Conservation (phyloP, 352 stramenopile species). For the Aphanomyces invadans region DNA sequence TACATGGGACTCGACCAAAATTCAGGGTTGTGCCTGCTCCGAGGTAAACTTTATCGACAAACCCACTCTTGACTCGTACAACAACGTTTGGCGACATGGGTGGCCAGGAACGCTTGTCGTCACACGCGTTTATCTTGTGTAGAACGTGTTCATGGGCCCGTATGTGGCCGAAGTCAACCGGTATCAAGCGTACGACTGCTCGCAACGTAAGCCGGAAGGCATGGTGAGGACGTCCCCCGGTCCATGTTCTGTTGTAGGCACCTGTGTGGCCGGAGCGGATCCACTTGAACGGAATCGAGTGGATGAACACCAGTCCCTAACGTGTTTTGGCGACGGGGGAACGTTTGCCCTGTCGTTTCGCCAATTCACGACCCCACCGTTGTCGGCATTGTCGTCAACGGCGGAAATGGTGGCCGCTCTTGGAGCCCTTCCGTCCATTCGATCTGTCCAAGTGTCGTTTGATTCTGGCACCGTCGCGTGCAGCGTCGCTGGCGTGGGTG, state of each 20-base stretch:
- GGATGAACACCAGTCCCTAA: constrained; percentile 60
- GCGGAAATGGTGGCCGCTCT: constrained; percentile 43
- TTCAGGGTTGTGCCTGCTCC: constrained; percentile 73
- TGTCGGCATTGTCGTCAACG: constrained; percentile 38
- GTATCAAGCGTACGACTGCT: constrained; percentile 26
- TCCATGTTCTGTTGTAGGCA: too few species aligned
- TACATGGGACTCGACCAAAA: constrained; percentile 80
- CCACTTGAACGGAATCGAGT: constrained; percentile 42
- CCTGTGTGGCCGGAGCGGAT: constrained; percentile 41
- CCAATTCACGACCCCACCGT: constrained; percentile 43
- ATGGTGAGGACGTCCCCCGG: too few species aligned
- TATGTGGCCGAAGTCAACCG: constrained; percentile 50
- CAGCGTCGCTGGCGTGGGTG: constrained; percentile 29
- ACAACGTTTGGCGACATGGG: too few species aligned
- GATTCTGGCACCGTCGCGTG: constrained; percentile 33
- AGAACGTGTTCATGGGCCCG: constrained; percentile 55
- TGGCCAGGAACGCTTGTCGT: not conserved
- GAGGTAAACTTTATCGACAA: not conserved
- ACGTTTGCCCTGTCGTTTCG: constrained; percentile 68
- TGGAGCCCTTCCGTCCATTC: constrained; percentile 45
- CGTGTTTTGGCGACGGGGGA: constrained; percentile 42
- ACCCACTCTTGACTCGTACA: constrained; percentile 7
- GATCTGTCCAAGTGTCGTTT: constrained; percentile 50
- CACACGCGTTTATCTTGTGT: too few species aligned
- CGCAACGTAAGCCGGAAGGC: not conserved